Conservation (phyloP, 169 alveolate genomes). For the Plasmodium gonderi region DNA sequence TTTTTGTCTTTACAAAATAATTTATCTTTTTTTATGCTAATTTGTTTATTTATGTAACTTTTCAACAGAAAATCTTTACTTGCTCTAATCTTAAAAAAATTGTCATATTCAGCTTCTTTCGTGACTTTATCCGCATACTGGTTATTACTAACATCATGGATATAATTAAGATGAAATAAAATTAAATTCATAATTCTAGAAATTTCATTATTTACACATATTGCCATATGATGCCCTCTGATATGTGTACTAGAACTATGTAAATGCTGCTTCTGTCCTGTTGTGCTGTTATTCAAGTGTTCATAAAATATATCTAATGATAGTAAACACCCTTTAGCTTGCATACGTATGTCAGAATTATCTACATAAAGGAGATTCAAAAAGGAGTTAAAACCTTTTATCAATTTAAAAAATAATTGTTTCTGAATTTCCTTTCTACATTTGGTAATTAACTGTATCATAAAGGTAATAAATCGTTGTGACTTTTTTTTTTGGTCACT, state of each 20-base stretch:
- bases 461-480: constrained; percentile 43
- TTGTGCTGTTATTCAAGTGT: not conserved
- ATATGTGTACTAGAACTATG: not conserved
- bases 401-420: not conserved
- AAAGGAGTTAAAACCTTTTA: constrained; percentile 6
- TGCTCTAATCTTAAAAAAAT: constrained; percentile 9
- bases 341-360: constrained; percentile 18
- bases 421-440: not conserved
- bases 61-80: constrained; percentile 1
- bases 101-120: not conserved
- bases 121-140: not conserved
- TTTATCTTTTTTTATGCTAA: constrained; percentile 36
- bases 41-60: constrained; percentile 18
- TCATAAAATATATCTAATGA: not conserved
- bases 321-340: constrained; percentile 4
- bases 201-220: constrained; percentile 4
- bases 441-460: constrained; percentile 9
- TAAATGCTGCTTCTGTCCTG: not conserved
- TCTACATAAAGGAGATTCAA: constrained; percentile 11
- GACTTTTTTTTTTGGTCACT: not conserved
- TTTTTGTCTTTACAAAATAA: constrained; percentile 26
- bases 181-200: constrained; percentile 17
- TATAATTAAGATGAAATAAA: constrained; percentile 21
- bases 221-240: not conserved
- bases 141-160: not conserved